phyloP scores from a whole-genome alignment of 2,329 filamentous ascomycete species.

The Cordyceps tenuipes region DNA sequence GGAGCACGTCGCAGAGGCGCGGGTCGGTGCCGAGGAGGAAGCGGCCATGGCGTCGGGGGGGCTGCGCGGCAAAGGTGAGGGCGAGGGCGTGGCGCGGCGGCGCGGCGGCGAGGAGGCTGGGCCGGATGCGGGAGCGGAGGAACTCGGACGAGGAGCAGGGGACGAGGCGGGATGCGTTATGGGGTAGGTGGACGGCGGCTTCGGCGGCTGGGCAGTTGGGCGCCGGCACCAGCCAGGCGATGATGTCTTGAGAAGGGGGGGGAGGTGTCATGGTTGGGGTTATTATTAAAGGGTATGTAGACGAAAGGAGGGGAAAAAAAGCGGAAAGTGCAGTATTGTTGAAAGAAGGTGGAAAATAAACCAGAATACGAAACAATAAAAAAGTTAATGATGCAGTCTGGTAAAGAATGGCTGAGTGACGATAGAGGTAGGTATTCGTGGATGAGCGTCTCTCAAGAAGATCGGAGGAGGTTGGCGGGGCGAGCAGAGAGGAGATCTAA shows the following conservation, averaged over 20 bases:
- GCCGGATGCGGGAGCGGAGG: conserved; percentile 23
- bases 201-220: conserved; percentile 26
- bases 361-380: neutral
- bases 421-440: neutral
- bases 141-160: conserved; percentile 18
- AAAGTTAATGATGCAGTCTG: neutral
- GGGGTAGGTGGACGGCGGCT: conserved; percentile 23
- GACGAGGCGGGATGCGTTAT: conserved; percentile 24
- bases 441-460: conserved; percentile 3
- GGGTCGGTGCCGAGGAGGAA: conserved; percentile 33
- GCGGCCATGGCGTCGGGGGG: conserved; percentile 26
- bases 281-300: neutral
- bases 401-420: conserved; percentile 9
- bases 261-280: conserved; percentile 11
- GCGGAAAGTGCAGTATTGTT: neutral
- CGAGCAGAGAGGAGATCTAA: neutral
- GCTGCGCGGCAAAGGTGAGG: conserved; percentile 25
- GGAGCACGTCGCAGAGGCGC: conserved; percentile 27
- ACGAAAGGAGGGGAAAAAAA: neutral
- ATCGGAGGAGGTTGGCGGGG: neutral
- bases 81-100: conserved; percentile 24
- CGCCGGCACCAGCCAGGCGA: conserved; percentile 33
- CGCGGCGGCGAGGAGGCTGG: conserved; percentile 15
- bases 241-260: conserved; percentile 21
- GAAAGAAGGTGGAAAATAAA: neutral